These are phyloP conservation scores for Ophiocordyceps australis DNA, from an alignment of 2,329 filamentous ascomycete genomes.

Conservation along the genomic window DNA sequence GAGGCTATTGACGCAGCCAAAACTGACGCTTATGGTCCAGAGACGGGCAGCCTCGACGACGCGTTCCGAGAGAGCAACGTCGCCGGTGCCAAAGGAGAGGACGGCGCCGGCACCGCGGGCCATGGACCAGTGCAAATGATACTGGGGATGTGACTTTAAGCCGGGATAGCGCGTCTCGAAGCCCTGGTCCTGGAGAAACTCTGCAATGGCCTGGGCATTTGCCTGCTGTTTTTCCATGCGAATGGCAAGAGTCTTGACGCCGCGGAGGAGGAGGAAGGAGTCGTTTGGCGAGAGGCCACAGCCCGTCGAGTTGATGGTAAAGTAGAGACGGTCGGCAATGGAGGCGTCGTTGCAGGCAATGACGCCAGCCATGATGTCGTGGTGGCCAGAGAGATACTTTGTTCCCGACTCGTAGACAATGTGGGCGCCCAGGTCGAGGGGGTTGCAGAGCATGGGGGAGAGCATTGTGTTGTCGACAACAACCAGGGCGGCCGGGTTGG, in stretches of 20 bases:
- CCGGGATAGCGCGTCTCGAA: constrained; percentile 95
- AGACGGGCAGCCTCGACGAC: constrained; percentile 87
- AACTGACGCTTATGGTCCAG: constrained; percentile 93
- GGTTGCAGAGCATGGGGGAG: constrained; percentile 84
- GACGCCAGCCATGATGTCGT: constrained; percentile 97
- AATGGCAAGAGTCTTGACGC: constrained; percentile 90
- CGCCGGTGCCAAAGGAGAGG: constrained; percentile 88
- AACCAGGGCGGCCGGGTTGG: constrained; percentile 64
- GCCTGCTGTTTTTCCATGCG: constrained; percentile 97
- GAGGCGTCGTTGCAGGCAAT: constrained; percentile 73
- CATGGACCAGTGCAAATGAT: constrained; percentile 91
- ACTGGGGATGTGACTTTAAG: constrained; percentile 86
- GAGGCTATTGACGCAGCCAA: constrained; percentile 93
- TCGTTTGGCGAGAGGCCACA: constrained; percentile 92
- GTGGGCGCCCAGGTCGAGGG: constrained; percentile 84
- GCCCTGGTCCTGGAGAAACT: constrained; percentile 77
- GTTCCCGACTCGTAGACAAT: constrained; percentile 96
- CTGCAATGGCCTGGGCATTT: constrained; percentile 79
- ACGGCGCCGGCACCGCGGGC: constrained; percentile 88
- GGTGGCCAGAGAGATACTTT: constrained; percentile 93
- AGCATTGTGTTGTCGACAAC: constrained; percentile 99
- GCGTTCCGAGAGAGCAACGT: constrained; percentile 64
- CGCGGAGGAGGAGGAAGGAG: constrained; percentile 85
- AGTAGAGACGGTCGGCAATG: constrained; percentile 80
- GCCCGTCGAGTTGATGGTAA: constrained; percentile 91